These are phyloP conservation scores for Monosporascus sp. DNA, from an alignment of 2,329 filamentous ascomycete genomes.

Conservation along the genomic window DNA sequence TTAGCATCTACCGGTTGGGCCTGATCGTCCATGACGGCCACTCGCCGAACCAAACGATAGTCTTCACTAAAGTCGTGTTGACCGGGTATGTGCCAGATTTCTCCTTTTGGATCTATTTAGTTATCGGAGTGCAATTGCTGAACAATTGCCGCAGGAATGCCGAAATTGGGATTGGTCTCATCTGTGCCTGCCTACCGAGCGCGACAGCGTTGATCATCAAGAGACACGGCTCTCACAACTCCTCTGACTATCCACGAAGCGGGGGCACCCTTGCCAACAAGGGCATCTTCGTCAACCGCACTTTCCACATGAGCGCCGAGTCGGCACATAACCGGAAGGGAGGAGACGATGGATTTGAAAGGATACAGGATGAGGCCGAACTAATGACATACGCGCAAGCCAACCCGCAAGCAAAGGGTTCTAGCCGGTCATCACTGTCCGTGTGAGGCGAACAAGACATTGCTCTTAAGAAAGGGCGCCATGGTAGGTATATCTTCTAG, in stretches of 20 bases:
- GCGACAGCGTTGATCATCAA: slow-evolving; percentile 14
- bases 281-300: slow-evolving; percentile 24
- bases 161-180: slow-evolving; percentile 26
- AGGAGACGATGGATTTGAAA: slow-evolving; percentile 6
- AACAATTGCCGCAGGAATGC: slow-evolving; percentile 17
- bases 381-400: slow-evolving; percentile 12
- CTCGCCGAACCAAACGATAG: slow-evolving; percentile 20
- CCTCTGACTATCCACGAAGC: slow-evolving; percentile 16
- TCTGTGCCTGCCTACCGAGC: slow-evolving; percentile 27
- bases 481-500: not conserved
- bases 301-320: slow-evolving; percentile 17
- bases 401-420: slow-evolving; percentile 3
- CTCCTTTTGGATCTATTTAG: not conserved
- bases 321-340: slow-evolving; percentile 1
- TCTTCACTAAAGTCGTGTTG: slow-evolving; percentile 22
- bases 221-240: not conserved
- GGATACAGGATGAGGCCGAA: slow-evolving; percentile 18
- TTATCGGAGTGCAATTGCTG: not conserved
- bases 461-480: not conserved
- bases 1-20: slow-evolving; percentile 24
- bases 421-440: not conserved
- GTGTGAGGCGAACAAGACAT: not conserved
- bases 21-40: slow-evolving; percentile 19
- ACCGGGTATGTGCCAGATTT: slow-evolving; percentile 11
- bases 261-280: slow-evolving; percentile 11